Evolutionary conservation across 2,329 filamentous ascomycete genomes (phyloP).

Genomic region (Falciphora oryzae): DNA sequence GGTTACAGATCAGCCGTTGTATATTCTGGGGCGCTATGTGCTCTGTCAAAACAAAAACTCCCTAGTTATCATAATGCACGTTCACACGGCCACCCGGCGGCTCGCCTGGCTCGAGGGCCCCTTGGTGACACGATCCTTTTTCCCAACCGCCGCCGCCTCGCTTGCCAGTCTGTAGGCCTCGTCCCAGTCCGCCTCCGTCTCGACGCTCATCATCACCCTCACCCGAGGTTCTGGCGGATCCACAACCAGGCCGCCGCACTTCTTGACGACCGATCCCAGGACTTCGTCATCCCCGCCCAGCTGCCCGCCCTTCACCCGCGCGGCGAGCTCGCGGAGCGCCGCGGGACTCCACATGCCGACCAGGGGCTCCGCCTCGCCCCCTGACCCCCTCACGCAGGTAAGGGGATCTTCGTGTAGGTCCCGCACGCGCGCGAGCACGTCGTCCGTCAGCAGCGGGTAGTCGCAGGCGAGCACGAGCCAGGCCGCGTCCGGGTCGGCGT

Average conservation of each 20-base stretch:
- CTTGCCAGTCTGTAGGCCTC: neutral
- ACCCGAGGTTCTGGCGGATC: neutral
- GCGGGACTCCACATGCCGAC: constrained; percentile 29
- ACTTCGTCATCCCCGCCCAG: neutral
- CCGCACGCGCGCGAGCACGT: constrained; percentile 22
- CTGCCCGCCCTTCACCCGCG: neutral
- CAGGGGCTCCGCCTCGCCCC: constrained; percentile 27
- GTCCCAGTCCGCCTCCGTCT: neutral
- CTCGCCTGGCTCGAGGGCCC: neutral
- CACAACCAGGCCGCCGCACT: neutral
- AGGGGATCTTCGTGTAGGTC: constrained; percentile 21
- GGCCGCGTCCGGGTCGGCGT: constrained; percentile 17
- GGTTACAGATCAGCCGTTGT: too few species aligned
- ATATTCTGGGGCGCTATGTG: too few species aligned
- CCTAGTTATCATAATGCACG: neutral
- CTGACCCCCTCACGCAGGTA: constrained; percentile 27
- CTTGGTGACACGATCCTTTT: neutral
- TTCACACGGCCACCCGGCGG: neutral
- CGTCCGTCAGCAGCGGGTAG: constrained; percentile 25
- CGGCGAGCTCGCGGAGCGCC: constrained; percentile 17
- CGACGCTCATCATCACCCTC: neutral
- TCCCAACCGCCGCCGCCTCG: neutral
- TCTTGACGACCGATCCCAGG: neutral
- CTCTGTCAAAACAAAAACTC: too few species aligned
- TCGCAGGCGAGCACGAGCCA: constrained; percentile 30